Base-by-base conservation (phyloP, 371 early-diverging fungal species). In the Polyrhizophydium stewartii region DNA sequence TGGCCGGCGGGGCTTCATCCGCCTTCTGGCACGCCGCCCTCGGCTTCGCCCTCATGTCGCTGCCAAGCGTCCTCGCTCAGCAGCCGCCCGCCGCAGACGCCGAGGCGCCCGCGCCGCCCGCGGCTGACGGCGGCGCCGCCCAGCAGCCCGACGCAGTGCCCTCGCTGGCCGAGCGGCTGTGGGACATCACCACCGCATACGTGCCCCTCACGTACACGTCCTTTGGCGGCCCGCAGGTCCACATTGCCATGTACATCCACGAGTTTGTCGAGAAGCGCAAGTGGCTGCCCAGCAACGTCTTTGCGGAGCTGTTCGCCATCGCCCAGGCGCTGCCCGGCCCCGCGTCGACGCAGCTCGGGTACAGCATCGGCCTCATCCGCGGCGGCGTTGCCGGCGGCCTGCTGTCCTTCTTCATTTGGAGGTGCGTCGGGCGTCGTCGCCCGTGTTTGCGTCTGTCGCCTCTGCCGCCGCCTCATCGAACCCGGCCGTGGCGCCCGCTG, bases 271-370 rank as follows among this genome's bases (percentile, higher is more conserved):
- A 59, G 37, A 69, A 73, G 46, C 61, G 70, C 47, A 28, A 71
- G 45, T 83, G 83, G 82, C 57, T 85, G 50, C 53, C 61, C 17
- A 78, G 68, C 10, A 62, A 64, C 12, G 59, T 71, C 52, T 76
- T 85, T 67, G 72, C 83, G 17, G 87, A 87, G 63, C 71, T 85
- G 28, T 83, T 84, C 67, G 78, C 81, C 16, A 81, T 85, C 55
- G 72, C 76, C 25, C 78, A 82, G 62, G 75, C 85, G 0, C 69
- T 87, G 16, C 87, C 87, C 13, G 87, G 87, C 7, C 85, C 85
- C 0, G 83, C 81, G 12, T 71, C 74, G 28, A 84, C 85, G 35
- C 76, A 87, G 55, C 68, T 85, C 28, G 79, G 74, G 30, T 85
- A 76, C 59, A 71, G 79, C 22, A 59, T 87, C 33, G 74, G 82